Evolutionary conservation across 768 basidiomycete genomes (phyloP), one percentile per base, ranked within the genome.

Genomic region (Termitomyces sp.): DNA sequence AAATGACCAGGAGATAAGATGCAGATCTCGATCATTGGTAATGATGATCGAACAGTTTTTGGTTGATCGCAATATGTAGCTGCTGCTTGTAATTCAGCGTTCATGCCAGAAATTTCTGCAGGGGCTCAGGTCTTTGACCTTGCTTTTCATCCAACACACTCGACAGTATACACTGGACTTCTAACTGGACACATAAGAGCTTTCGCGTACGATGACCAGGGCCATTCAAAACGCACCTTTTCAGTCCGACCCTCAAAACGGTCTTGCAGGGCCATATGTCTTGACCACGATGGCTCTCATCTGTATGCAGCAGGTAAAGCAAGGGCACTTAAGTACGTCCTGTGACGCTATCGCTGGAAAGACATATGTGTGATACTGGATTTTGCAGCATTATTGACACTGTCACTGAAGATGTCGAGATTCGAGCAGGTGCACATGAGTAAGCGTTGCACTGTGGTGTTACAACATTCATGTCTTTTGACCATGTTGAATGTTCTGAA

Each of bases 81-180:
- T 36, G 12, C 35, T 1, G 32, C 20, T 38, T 52, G 35, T 40
- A 44, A 44, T 55, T 14, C 33, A 33, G 33, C 64, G 13, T 61
- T 63, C 51, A 81, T 81, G 80, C 77, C 80, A 58, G 79, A 91
- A 75, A 87, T 94, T 52, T 77, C 80, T 23, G 79, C 88, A 48
- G 85, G 84, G 50, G 82, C 85, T 8, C 91, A 96, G 71, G 84
- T 95, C 32, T 97, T 96, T 73, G 95, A 96, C 75, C 76, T 97
- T 44, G 83, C 81, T 2, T 98, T 97, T 67, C 93, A 96, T 66
- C 94, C 95, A 0, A 78, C 77, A 5, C 67, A 81, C 50, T 74
- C 86, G 1, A 78, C 85, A n/a, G 83, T 95, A 4, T 95, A 89
- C 71, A 78, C 84, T 0, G 89, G 84, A 5, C 84, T 96, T 2